These are phyloP conservation scores for Ustilago loliicola DNA, from an alignment of 1,284 basidiomycete genomes.

Conservation along the genomic window DNA sequence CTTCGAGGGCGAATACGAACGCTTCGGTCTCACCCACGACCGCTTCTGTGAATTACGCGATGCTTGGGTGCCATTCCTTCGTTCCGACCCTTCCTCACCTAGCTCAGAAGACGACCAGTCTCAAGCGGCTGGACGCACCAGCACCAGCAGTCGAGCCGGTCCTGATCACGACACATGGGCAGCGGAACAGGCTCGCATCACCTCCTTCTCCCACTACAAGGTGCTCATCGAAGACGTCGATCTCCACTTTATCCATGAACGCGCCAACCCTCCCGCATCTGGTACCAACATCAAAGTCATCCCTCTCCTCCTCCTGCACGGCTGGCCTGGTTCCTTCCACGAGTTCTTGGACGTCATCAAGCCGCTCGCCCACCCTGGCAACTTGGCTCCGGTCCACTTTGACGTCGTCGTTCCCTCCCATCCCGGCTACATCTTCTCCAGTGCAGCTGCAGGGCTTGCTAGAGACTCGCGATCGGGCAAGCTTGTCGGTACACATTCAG, in stretches of 20 bases:
- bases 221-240: constrained; percentile 59
- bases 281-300: constrained; percentile 57
- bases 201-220: constrained; percentile 55
- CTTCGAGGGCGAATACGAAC: constrained; percentile 48
- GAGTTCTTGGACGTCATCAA: constrained; percentile 67
- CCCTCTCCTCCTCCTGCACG: constrained; percentile 69
- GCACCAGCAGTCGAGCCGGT: constrained; percentile 26
- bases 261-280: constrained; percentile 35
- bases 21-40: constrained; percentile 50
- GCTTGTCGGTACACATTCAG: constrained; percentile 38
- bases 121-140: constrained; percentile 1
- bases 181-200: constrained; percentile 44
- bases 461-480: constrained; percentile 26
- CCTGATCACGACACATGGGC: constrained; percentile 60
- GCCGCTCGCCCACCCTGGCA: constrained; percentile 62
- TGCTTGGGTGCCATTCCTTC: constrained; percentile 49
- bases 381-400: constrained; percentile 50
- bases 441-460: constrained; percentile 26
- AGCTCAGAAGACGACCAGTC: constrained; percentile 15
- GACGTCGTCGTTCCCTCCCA: constrained; percentile 68
- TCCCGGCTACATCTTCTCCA: constrained; percentile 65
- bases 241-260: constrained; percentile 67
- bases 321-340: constrained; percentile 66
- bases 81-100: constrained; percentile 18
- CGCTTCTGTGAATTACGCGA: constrained; percentile 44